Evolutionary conservation across 306 rosid genomes (phyloP), one percentile per base, ranked within the genome.

Genomic region (Rosa multiflora): DNA sequence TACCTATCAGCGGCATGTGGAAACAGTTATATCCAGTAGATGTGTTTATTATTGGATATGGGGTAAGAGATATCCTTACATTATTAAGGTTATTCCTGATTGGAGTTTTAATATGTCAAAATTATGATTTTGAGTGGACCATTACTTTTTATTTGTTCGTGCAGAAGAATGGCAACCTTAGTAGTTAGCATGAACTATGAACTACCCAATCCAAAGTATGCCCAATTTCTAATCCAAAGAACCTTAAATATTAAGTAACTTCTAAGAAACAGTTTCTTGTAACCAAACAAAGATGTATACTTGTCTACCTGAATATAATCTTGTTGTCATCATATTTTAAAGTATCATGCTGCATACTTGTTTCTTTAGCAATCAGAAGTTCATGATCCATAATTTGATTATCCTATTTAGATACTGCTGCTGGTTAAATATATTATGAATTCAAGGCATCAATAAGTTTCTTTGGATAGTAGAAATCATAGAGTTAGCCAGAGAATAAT

Each of bases 1-100:
- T 75, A 67, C 67, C 26, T 77, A 58, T 75, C 76, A 92, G 98
- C 79, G 97, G 89, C 51, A 80, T 88, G 74, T 95, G 97, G 96
- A 88, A 89, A 85, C 90, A 86, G 72, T 79, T 95, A 76, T 82
- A 94, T 86, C 92, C 98, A 53, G 5, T 88, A 87, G 98, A 92
- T 26, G 87, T 91, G 79, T 95, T 95, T 86, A 86, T 95, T 43
- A 89, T 92, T 40, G 98, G 98, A 87, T 95, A 92, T 86, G 99
- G 99, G 87, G 97, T 92, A 89, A 95, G 98, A 79, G 53, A 75
- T 47, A 77, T 42, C 53, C 17, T 83, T 71, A 42, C 56, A 55
- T 42, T 56, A n/a, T 52, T 15, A 66, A 73, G 32, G 21, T 67
- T 55, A 14, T 49, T 51, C 8, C 6, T 66, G 51, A 11, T 81